phyloP scores from a whole-genome alignment of 192 early-diverging fungal species.

The Rhizoclosmatium globosum region DNA sequence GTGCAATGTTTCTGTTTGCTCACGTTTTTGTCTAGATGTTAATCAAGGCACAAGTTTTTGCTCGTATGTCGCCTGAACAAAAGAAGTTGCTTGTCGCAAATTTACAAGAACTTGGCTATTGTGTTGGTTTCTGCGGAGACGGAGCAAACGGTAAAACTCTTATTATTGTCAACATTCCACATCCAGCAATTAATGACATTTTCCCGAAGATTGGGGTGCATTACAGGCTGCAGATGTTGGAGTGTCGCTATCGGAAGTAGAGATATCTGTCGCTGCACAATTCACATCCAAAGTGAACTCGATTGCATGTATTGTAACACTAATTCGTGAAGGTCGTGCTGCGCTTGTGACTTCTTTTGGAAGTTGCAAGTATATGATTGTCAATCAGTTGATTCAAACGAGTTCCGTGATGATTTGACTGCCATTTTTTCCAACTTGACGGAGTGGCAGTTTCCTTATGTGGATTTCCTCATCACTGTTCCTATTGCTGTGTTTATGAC shows the following conservation, averaged over 20 bases:
- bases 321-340: slow-evolving; percentile 90
- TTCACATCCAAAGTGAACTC: slow-evolving; percentile 93
- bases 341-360: slow-evolving; percentile 97
- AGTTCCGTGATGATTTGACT: slow-evolving; percentile 94
- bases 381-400: slow-evolving; percentile 97
- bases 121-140: slow-evolving; percentile 98
- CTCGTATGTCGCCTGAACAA: slow-evolving; percentile 99
- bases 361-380: slow-evolving; percentile 99
- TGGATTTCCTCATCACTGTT: slow-evolving; percentile 72
- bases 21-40: slow-evolving; percentile 67
- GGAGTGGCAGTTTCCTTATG: slow-evolving; percentile 94
- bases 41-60: slow-evolving; percentile 90
- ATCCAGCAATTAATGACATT: neutral
- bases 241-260: slow-evolving; percentile 94
- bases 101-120: slow-evolving; percentile 90
- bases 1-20: neutral
- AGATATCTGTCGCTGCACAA: slow-evolving; percentile 97
- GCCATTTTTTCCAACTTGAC: slow-evolving; percentile 86
- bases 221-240: slow-evolving; percentile 96
- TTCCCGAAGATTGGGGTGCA: slow-evolving; percentile 80
- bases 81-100: slow-evolving; percentile 93
- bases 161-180: neutral
- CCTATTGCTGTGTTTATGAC: slow-evolving; percentile 79
- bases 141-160: slow-evolving; percentile 82
- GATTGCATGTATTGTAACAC: slow-evolving; percentile 90